A percentile compares a stretch with the other conserved stretches of the same genome.
These are phyloP conservation scores for Euphrasia confusa DNA, from an alignment of 257 asterid species.

Conservation along the genomic window DNA sequence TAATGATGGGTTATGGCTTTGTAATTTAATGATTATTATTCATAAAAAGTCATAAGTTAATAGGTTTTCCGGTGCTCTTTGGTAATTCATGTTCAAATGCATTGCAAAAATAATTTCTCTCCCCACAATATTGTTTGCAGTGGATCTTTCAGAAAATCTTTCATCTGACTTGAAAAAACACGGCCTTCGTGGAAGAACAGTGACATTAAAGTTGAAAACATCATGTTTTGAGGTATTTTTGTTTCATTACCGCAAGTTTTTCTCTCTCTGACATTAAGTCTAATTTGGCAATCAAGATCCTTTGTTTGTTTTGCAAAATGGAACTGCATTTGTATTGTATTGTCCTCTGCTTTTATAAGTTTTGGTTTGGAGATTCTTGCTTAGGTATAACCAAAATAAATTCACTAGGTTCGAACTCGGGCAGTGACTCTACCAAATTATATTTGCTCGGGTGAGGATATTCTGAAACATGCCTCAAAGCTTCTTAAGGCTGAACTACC, in stretches of 20 bases:
- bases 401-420: slow-evolving; percentile 77
- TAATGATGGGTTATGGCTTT: background rate
- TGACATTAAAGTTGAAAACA: slow-evolving; percentile 88
- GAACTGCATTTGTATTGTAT: background rate
- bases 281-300: background rate
- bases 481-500: slow-evolving; percentile 93
- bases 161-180: slow-evolving; percentile 73
- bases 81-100: slow-evolving; percentile 4
- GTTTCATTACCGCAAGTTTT: slow-evolving; percentile 8
- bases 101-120: background rate
- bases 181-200: slow-evolving; percentile 76
- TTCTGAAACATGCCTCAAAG: slow-evolving; percentile 74
- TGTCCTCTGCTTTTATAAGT: slow-evolving; percentile 1
- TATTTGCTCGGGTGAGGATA: slow-evolving; percentile 68
- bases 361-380: background rate
- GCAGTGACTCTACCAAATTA: slow-evolving; percentile 71
- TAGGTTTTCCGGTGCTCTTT: background rate
- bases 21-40: background rate
- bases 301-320: background rate
- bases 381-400: slow-evolving; percentile 21
- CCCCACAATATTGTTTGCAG: slow-evolving; percentile 37
- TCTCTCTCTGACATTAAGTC: background rate
- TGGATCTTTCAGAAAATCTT: slow-evolving; percentile 78
- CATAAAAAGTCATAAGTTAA: slow-evolving; percentile 7
- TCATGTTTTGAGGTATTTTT: slow-evolving; percentile 73